Percentiles rank a stretch among this genome's conserved stretches.
phyloP scores from a whole-genome alignment of 2,329 filamentous ascomycete species.

The Colletotrichum musicola region DNA sequence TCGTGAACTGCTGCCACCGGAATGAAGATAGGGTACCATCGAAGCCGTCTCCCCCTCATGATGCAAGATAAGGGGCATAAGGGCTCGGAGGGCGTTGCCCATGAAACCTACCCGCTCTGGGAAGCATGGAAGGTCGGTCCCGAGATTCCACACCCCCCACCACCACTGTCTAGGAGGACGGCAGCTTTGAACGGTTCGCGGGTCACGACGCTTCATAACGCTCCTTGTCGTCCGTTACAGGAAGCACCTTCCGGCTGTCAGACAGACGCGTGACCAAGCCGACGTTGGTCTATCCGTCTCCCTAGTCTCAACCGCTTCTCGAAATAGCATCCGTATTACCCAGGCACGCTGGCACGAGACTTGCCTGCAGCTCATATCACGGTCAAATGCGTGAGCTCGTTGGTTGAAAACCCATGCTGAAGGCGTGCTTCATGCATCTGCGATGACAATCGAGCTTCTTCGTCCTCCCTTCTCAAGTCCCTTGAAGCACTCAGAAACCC shows the following conservation, averaged over 20 bases:
- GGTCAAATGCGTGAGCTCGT: background rate
- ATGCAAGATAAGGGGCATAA: constrained; percentile 27
- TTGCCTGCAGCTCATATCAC: background rate
- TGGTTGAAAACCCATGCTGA: background rate
- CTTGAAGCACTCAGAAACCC: background rate
- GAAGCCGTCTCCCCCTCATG: constrained; percentile 3
- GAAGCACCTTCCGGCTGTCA: background rate
- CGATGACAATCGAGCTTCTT: background rate
- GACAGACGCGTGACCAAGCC: background rate
- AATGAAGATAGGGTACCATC: constrained; percentile 6
- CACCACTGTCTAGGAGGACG: constrained; percentile 10
- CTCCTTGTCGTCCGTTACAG: background rate
- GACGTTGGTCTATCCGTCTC: background rate
- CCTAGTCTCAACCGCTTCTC: background rate
- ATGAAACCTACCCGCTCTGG: constrained; percentile 26
- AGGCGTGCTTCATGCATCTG: constrained; percentile 13
- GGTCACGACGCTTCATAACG: background rate
- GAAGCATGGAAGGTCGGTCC: constrained; percentile 33
- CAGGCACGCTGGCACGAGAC: constrained; percentile 17
- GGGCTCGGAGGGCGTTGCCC: constrained; percentile 19
- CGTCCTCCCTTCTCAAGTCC: background rate
- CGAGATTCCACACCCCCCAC: constrained; percentile 24
- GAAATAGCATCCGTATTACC: background rate
- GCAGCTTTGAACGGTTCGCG: background rate
- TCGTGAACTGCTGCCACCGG: background rate